Evolutionary conservation across 1,284 basidiomycete species (phyloP).

Genomic region (Gymnopus androsaceus): DNA sequence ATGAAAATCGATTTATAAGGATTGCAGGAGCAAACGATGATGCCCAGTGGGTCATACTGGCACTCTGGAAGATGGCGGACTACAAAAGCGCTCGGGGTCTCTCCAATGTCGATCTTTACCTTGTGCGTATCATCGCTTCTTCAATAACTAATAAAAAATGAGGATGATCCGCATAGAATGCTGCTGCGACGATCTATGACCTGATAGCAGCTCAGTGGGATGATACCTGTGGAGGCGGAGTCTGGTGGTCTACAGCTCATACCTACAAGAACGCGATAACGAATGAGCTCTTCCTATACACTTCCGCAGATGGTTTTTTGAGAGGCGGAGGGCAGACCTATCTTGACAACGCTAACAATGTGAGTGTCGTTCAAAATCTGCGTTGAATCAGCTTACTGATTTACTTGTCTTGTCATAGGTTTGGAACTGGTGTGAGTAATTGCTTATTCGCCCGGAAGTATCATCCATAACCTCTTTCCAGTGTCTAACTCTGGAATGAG

Average conservation of each 20-base stretch:
- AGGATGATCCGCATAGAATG: slow-evolving; percentile 29
- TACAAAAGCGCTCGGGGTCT: slow-evolving; percentile 43
- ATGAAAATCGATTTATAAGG: no score
- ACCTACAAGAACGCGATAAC: slow-evolving; percentile 62
- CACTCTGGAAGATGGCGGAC: slow-evolving; percentile 56
- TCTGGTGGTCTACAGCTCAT: slow-evolving; percentile 58
- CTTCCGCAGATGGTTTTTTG: slow-evolving; percentile 49
- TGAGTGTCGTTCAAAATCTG: no score
- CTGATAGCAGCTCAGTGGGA: slow-evolving; percentile 53
- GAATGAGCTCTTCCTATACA: slow-evolving; percentile 53
- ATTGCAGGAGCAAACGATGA: no score
- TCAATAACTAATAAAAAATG: not conserved
- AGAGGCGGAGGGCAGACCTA: slow-evolving; percentile 39
- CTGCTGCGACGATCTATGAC: slow-evolving; percentile 48
- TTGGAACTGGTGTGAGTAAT: slow-evolving; percentile 48
- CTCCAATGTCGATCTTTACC: slow-evolving; percentile 35
- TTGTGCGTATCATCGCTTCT: slow-evolving; percentile 29
- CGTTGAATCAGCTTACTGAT: no score
- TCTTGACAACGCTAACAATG: slow-evolving; percentile 49
- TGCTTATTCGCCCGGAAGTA: slow-evolving; percentile 1
- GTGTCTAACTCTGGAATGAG: slow-evolving; percentile 51
- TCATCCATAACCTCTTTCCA: slow-evolving; percentile 28
- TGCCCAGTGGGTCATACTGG: slow-evolving; percentile 58
- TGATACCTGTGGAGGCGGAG: slow-evolving; percentile 44
- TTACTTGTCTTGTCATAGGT: slow-evolving; percentile 28